Evolutionary conservation across 108 stramenopile genomes (phyloP), one percentile per base, ranked within the genome.

Genomic region (Epithemia pelagica): DNA sequence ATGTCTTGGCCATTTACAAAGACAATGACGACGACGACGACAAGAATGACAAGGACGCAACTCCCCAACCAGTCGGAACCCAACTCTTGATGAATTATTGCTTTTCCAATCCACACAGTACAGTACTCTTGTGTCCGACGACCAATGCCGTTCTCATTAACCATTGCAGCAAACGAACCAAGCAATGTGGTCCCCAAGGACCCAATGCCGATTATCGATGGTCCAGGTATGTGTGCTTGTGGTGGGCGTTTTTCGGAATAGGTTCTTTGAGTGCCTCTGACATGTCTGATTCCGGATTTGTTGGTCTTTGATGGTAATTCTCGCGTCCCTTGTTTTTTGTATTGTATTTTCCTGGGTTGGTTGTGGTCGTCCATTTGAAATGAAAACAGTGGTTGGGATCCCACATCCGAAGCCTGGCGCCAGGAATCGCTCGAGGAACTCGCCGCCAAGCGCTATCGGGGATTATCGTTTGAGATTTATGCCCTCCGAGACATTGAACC

Each of bases 391-490:
- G 73, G 78, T 72, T 67, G 74, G 72, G 52, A 82, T 76, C 67
- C 81, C 46, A 66, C 78, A 74, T 67, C 69, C 69, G 25, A 32
- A 33, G 78, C 82, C 3, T 87, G 81, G 81, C 54, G 78, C 25
- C 60, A 78, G 18, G 72, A 78, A 62, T 57, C 86, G 0, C 53
- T 83, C 0, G 81, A 82, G 22, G 73, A 76, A 27, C 56, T 87
- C 30, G 72, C 67, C 30, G 52, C 73, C 31, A 59, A 81, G 59
- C 69, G 69, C 64, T 74, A 62, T 8, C 66, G 79, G 51, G 82
- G 80, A 5, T 79, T 91, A 55, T 62, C 86, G 32, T 58, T 92
- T 37, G 88, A 92, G 71, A 73, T 92, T 61, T 78, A 87, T 26
- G 91, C 91, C 54, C 79, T 75, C 20, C 74, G 74, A 29, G 79